Evolutionary conservation across 805 yeast genomes (phyloP).

Genomic region (Candida coleopterorum): DNA sequence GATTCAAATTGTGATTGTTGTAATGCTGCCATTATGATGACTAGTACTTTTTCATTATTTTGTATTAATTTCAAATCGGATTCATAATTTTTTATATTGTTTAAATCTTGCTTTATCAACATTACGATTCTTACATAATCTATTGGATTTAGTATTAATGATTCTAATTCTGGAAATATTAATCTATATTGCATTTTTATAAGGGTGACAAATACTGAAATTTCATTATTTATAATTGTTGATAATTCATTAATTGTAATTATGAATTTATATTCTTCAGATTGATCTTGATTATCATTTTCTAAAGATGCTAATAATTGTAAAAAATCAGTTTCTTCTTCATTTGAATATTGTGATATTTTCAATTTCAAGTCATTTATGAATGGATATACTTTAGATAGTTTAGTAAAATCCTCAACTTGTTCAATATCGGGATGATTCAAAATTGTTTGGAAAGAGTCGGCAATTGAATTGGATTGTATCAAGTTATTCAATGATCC

Average conservation of each 20-base stretch:
- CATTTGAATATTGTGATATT: slow-evolving; percentile 17
- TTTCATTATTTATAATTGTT: slow-evolving; percentile 51
- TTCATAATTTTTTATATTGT: slow-evolving; percentile 24
- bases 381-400: slow-evolving; percentile 19
- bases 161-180: slow-evolving; percentile 68
- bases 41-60: slow-evolving; percentile 62
- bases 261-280: slow-evolving; percentile 47
- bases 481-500: slow-evolving; percentile 13
- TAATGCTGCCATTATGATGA: slow-evolving; percentile 67
- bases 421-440: slow-evolving; percentile 17
- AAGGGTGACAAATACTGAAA: slow-evolving; percentile 43
- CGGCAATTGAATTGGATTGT: slow-evolving; percentile 4
- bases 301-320: slow-evolving; percentile 26
- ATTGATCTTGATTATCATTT: slow-evolving; percentile 17
- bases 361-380: slow-evolving; percentile 21
- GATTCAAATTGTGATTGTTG: slow-evolving; percentile 39
- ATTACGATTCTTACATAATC: slow-evolving; percentile 55
- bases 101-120: slow-evolving; percentile 46
- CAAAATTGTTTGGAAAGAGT: slow-evolving; percentile 13
- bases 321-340: slow-evolving; percentile 24
- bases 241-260: slow-evolving; percentile 51
- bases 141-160: slow-evolving; percentile 55
- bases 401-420: slow-evolving; percentile 15
- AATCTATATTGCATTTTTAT: slow-evolving; percentile 50
- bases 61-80: slow-evolving; percentile 38